Conservation (phyloP, 805 yeast genomes). For the Komagataella pastoris region DNA sequence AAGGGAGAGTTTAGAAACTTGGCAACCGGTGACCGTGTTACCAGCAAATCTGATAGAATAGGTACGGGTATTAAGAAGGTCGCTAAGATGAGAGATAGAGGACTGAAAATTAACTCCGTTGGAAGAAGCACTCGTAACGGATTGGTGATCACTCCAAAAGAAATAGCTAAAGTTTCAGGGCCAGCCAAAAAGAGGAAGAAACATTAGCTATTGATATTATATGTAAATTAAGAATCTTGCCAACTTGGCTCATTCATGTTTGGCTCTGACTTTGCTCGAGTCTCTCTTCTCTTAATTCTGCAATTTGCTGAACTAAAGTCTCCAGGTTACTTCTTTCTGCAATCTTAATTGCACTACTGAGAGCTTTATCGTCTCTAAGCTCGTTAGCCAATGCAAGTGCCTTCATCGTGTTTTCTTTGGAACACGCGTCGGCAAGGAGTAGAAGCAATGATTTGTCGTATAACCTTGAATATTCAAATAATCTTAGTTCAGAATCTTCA, state of each 20-base stretch:
- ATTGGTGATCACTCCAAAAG: conserved; percentile 51
- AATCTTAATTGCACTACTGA: conserved; percentile 73
- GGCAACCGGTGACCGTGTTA: conserved; percentile 40
- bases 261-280: conserved; percentile 13
- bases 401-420: conserved; percentile 45
- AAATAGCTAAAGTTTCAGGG: conserved; percentile 38
- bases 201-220: neutral
- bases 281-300: conserved; percentile 37
- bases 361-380: conserved; percentile 64
- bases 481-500: conserved; percentile 30
- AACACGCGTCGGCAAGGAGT: conserved; percentile 63
- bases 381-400: conserved; percentile 60
- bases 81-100: conserved; percentile 47
- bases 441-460: conserved; percentile 72
- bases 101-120: conserved; percentile 61
- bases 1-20: conserved; percentile 54
- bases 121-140: conserved; percentile 78
- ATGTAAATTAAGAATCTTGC: neutral
- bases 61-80: conserved; percentile 30
- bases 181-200: conserved; percentile 5
- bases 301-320: conserved; percentile 38
- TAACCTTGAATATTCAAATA: conserved; percentile 36
- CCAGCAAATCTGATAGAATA: conserved; percentile 34
- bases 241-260: neutral
- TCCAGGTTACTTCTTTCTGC: conserved; percentile 59